phyloP scores from a whole-genome alignment of 768 basidiomycete species.

The Pisolithus microcarpus region DNA sequence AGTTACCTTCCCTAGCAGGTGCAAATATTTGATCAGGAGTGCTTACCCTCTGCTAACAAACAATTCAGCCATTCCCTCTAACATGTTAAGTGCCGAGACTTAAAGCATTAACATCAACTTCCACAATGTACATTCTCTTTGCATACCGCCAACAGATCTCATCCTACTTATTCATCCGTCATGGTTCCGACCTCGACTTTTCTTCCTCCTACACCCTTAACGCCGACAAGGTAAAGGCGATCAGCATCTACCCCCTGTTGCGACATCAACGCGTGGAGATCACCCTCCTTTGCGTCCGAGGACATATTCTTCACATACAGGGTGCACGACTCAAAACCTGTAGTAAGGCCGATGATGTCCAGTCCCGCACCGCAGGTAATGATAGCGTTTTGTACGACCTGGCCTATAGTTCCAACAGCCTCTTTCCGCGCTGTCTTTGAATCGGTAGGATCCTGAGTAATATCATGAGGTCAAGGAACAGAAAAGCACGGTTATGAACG shows the following conservation, averaged over 20 bases:
- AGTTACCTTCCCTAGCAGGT: no score
- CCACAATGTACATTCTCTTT: constrained; percentile 33
- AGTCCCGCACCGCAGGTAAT: constrained; percentile 46
- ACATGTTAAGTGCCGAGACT: constrained; percentile 31
- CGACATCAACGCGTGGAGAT: constrained; percentile 38
- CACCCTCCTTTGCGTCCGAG: constrained; percentile 28
- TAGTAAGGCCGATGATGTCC: constrained; percentile 34
- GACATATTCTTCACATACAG: constrained; percentile 43
- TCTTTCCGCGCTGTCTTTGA: no score
- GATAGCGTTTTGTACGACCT: constrained; percentile 38
- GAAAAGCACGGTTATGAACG: constrained; percentile 1
- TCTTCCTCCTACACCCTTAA: constrained; percentile 22
- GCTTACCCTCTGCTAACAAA: constrained; percentile 1
- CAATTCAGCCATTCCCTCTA: constrained; percentile 37
- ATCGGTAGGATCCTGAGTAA: no score
- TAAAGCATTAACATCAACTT: constrained; percentile 24
- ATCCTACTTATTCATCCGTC: constrained; percentile 34
- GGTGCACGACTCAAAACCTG: constrained; percentile 47
- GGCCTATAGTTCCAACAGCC: no score
- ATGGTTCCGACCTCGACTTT: constrained; percentile 38
- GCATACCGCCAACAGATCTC: constrained; percentile 39
- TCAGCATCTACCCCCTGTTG: constrained; percentile 34
- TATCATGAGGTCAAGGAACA: no score
- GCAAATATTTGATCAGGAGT: no score
- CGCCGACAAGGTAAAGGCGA: constrained; percentile 28